phyloP scores from a whole-genome alignment of 148 eudicot genomes.

The Heliamphora exappendiculata region DNA sequence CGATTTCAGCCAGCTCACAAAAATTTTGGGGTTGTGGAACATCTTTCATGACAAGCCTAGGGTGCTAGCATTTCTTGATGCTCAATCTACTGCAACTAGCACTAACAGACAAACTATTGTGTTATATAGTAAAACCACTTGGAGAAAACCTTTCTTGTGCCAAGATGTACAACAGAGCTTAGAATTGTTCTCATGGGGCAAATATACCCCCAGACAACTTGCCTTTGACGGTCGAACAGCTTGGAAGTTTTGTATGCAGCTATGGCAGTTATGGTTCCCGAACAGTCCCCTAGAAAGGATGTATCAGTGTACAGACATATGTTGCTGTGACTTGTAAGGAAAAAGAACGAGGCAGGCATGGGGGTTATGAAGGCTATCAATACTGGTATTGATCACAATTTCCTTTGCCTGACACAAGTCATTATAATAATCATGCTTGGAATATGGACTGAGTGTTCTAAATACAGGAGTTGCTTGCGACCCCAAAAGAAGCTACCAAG shows the following conservation, averaged over 20 bases:
- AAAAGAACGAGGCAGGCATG: neutral
- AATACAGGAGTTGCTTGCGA: neutral
- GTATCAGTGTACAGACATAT: conserved; percentile 2
- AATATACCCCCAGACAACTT: conserved; percentile 3
- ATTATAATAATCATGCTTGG: neutral
- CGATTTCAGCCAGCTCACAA: neutral
- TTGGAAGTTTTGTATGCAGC: neutral
- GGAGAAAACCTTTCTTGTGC: neutral
- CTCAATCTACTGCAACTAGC: neutral
- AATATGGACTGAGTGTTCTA: neutral
- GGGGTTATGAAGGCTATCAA: conserved; percentile 5
- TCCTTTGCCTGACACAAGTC: conserved; percentile 5
- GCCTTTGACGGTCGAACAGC: neutral
- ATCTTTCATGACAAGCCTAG: neutral
- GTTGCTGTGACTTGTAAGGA: neutral
- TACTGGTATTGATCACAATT: neutral
- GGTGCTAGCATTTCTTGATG: neutral
- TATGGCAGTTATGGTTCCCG: neutral
- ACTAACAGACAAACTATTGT: neutral
- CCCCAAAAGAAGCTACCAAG: neutral
- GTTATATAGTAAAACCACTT: neutral
- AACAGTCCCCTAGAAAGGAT: neutral
- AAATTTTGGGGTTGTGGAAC: neutral
- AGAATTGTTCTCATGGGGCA: neutral
- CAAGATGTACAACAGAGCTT: neutral